Percentiles rank a stretch among this genome's conserved stretches.
These are phyloP conservation scores for Scheffersomyces titani DNA, from an alignment of 1,139 yeast species.

Conservation along the genomic window DNA sequence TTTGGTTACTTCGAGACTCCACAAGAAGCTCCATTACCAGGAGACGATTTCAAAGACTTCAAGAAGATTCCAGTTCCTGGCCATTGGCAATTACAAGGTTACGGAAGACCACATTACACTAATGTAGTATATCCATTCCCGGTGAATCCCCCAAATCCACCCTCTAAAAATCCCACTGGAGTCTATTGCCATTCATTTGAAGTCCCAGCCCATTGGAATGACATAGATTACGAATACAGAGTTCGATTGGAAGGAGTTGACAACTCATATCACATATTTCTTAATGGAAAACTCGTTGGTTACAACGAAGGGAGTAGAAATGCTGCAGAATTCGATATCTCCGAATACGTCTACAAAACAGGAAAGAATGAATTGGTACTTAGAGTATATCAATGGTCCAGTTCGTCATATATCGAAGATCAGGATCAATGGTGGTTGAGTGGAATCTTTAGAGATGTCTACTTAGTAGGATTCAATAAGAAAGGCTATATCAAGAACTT, in stretches of 20 bases:
- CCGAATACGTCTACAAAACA: slow-evolving; percentile 9
- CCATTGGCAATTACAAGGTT: slow-evolving; percentile 37
- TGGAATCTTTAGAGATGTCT: slow-evolving; percentile 23
- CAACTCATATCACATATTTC: slow-evolving; percentile 27
- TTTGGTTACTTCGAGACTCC: slow-evolving; percentile 21
- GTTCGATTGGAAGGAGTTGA: slow-evolving; percentile 36
- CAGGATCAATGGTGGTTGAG: slow-evolving; percentile 40
- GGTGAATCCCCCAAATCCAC: slow-evolving; percentile 32
- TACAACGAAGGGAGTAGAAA: slow-evolving; percentile 32
- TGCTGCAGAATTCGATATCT: slow-evolving; percentile 29
- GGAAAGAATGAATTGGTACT: slow-evolving; percentile 18
- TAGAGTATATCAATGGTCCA: slow-evolving; percentile 33
- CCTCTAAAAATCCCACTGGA: slow-evolving; percentile 33
- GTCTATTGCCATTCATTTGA: slow-evolving; percentile 24
- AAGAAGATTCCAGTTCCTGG: slow-evolving; percentile 29
- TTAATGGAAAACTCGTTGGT: slow-evolving; percentile 28
- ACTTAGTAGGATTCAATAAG: slow-evolving; percentile 12
- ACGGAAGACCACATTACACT: slow-evolving; percentile 31
- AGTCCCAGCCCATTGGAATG: slow-evolving; percentile 12
- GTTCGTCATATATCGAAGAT: slow-evolving; percentile 32
- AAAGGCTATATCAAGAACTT: slow-evolving; percentile 14
- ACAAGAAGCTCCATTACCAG: slow-evolving; percentile 19
- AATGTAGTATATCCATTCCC: slow-evolving; percentile 31
- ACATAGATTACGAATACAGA: slow-evolving; percentile 12
- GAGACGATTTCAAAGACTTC: slow-evolving; percentile 11